Evolutionary conservation across 805 yeast species (phyloP).

Genomic region (Schizosaccharomyces pombe): ASM294v3 CU329670.1:4118001-4118500

Average conservation of each 20-base stretch:
- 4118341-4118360: neutral
- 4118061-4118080: too few species aligned
- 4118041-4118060: neutral
- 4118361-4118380: conserved; percentile 5
- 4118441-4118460: conserved; percentile 25
- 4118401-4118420: conserved; percentile 69
- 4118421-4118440: conserved; percentile 70
- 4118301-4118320: conserved; percentile 35
- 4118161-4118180: conserved; percentile 62
- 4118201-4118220: neutral
- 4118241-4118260: conserved; percentile 87
- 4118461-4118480: conserved; percentile 28
- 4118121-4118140: conserved; percentile 27
- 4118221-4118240: neutral
- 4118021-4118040: conserved; percentile 35
- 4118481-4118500: conserved; percentile 37
- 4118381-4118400: conserved; percentile 66
- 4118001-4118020: conserved; percentile 74
- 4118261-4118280: conserved; percentile 10
- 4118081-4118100: conserved; percentile 18
- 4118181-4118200: conserved; percentile 63
- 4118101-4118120: conserved; percentile 27
- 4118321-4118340: conserved; percentile 62
- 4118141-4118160: conserved; percentile 57
- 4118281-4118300: neutral